Conservation (phyloP, 331 rosid species). For the Rhamnella rubrinervis region DNA sequence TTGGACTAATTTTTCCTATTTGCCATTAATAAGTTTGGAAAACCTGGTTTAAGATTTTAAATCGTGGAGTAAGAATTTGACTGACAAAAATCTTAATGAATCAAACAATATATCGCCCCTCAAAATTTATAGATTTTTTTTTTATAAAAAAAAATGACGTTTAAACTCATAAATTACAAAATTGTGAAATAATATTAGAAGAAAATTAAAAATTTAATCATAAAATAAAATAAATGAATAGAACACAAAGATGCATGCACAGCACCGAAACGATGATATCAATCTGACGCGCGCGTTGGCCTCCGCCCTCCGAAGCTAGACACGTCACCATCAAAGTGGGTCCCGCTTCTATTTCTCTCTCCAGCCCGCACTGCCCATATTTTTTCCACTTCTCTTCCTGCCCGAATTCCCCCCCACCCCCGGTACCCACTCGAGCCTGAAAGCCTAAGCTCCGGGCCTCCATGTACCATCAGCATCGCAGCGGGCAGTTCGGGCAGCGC, state of each 20-base stretch:
- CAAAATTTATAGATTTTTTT: too few relatives aligned
- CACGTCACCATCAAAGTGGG: conserved; percentile 59
- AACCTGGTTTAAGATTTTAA: too few relatives aligned
- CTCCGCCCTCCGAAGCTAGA: conserved; percentile 35
- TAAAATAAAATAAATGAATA: background rate
- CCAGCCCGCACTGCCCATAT: conserved; percentile 41
- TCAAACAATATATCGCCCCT: too few relatives aligned
- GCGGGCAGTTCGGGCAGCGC: conserved; percentile 35
- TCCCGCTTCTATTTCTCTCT: conserved; percentile 37
- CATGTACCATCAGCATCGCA: conserved; percentile 18
- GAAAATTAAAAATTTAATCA: background rate
- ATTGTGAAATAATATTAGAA: background rate
- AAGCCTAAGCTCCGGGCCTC: background rate
- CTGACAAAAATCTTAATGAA: too few relatives aligned
- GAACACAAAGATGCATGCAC: conserved; percentile 17
- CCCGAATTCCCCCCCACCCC: conserved; percentile 35
- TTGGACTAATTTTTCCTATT: too few relatives aligned
- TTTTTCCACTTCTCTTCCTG: conserved; percentile 32
- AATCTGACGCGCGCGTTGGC: conserved; percentile 54
- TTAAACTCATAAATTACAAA: too few relatives aligned
- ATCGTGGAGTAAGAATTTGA: too few relatives aligned
- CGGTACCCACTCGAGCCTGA: background rate
- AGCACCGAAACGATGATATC: conserved; percentile 24
- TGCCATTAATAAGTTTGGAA: too few relatives aligned
- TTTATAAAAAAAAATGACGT: too few relatives aligned